These are phyloP conservation scores for Ophiostoma fasciatum DNA, from an alignment of 2,329 filamentous ascomycete species.

Conservation along the genomic window DNA sequence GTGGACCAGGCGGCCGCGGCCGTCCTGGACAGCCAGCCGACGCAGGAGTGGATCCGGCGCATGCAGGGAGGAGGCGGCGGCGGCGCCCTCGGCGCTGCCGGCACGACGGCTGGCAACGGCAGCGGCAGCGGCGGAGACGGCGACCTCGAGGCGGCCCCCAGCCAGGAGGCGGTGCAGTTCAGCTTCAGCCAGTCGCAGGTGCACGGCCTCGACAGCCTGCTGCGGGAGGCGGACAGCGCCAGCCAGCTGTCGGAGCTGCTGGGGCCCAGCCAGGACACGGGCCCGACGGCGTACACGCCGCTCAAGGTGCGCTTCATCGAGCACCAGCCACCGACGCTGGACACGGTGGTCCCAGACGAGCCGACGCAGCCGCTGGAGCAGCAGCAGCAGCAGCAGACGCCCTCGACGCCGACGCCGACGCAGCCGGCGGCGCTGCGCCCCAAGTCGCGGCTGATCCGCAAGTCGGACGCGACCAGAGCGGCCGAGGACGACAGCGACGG, in stretches of 20 bases:
- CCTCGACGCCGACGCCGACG: conserved; percentile 19
- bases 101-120: no score
- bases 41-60: conserved; percentile 18
- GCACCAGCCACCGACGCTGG: conserved; percentile 51
- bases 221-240: conserved; percentile 25
- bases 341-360: conserved; percentile 45
- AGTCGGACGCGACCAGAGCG: conserved; percentile 21
- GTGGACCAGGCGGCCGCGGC: conserved; percentile 25
- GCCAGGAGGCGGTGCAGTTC: conserved; percentile 32
- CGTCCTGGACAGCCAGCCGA: conserved; percentile 32
- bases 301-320: conserved; percentile 52
- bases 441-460: conserved; percentile 39
- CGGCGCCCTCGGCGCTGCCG: neutral
- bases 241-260: conserved; percentile 57
- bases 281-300: conserved; percentile 60
- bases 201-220: conserved; percentile 41
- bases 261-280: conserved; percentile 68
- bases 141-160: conserved; percentile 10
- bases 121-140: conserved; percentile 20
- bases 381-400: neutral
- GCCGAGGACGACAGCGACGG: conserved; percentile 27
- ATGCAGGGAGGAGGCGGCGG: conserved; percentile 3
- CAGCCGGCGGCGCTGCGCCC: conserved; percentile 29
- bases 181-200: conserved; percentile 47
- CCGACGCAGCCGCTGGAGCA: neutral